A percentile compares a stretch with the other conserved stretches of the same genome.
phyloP scores from a whole-genome alignment of 495 filamentous ascomycete species.

The Aspergillus nanangensis region DNA sequence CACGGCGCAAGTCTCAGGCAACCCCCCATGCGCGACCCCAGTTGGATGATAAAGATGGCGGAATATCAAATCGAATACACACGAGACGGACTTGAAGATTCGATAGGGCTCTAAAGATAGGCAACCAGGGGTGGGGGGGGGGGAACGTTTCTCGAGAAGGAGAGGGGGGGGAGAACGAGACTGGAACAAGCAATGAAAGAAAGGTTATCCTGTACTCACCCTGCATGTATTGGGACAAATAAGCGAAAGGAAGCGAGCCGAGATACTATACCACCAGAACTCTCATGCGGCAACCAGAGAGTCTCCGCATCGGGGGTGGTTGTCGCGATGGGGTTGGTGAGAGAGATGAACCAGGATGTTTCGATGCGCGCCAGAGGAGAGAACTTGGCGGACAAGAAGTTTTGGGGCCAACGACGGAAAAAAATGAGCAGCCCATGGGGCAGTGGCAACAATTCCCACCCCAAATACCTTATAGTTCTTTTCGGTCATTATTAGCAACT shows the following conservation, averaged over 20 bases:
- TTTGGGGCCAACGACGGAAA: constrained; percentile 15
- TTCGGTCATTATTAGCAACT: too few relatives aligned
- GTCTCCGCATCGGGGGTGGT: constrained; percentile 15
- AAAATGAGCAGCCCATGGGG: constrained; percentile 1
- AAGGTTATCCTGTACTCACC: constrained; percentile 25
- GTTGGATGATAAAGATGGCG: too few relatives aligned
- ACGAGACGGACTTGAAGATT: background rate
- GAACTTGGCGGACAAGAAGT: constrained; percentile 10
- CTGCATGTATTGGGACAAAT: constrained; percentile 21
- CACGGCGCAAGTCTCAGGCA: constrained; percentile 4
- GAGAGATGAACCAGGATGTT: constrained; percentile 9
- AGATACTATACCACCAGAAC: constrained; percentile 25
- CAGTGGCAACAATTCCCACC: too few relatives aligned
- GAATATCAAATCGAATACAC: background rate
- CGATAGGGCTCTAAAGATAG: background rate
- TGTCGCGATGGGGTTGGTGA: constrained; percentile 9
- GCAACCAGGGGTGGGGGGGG: background rate
- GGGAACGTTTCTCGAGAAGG: constrained; percentile 9
- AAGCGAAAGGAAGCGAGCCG: constrained; percentile 27
- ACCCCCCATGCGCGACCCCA: background rate
- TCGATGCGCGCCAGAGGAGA: constrained; percentile 16
- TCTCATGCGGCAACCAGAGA: constrained; percentile 16
- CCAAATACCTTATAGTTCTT: too few relatives aligned
- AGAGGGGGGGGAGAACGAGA: constrained; percentile 3
- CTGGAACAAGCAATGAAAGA: constrained; percentile 9